These are phyloP conservation scores for Neofusicoccum ribis DNA, from an alignment of 2,329 filamentous ascomycete genomes.

Conservation along the genomic window DNA sequence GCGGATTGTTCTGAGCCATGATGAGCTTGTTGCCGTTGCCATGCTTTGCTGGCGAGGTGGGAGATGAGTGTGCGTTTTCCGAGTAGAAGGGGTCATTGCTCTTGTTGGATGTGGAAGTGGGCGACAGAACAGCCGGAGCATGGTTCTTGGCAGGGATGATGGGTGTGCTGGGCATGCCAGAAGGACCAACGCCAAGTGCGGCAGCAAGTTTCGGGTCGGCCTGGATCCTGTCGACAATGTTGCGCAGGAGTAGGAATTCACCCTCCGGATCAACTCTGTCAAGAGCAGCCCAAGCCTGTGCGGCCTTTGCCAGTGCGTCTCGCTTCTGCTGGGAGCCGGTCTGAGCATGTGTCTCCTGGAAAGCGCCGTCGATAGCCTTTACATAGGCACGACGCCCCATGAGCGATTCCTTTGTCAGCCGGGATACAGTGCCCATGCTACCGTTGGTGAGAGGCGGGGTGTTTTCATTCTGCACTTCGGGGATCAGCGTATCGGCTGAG, in stretches of 20 bases:
- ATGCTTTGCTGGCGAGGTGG: background rate
- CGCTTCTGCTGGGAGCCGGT: constrained; percentile 70
- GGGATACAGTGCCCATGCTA: constrained; percentile 24
- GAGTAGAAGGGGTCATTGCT: constrained; percentile 25
- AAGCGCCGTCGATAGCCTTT: constrained; percentile 77
- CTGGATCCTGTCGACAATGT: constrained; percentile 72
- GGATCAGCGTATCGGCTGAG: constrained; percentile 11
- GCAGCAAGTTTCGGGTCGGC: constrained; percentile 65
- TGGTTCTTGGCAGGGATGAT: background rate
- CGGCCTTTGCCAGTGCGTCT: constrained; percentile 78
- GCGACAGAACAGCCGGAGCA: constrained; percentile 19
- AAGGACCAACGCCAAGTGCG: constrained; percentile 42
- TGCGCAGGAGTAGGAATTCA: constrained; percentile 78
- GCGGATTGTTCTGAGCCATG: constrained; percentile 79
- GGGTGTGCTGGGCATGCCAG: constrained; percentile 4
- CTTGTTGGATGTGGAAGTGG: constrained; percentile 29
- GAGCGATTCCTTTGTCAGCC: constrained; percentile 70
- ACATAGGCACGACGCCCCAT: constrained; percentile 79
- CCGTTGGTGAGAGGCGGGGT: constrained; percentile 58
- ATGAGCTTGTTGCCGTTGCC: constrained; percentile 61
- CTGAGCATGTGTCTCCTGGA: constrained; percentile 85
- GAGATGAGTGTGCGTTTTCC: constrained; percentile 23
- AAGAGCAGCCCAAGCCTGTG: constrained; percentile 80
- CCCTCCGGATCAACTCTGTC: constrained; percentile 90
- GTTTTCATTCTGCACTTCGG: constrained; percentile 55